A percentile compares a stretch with the other conserved stretches of the same genome.
phyloP scores from a whole-genome alignment of 805 yeast genomes.

The Nadsonia fulvescens region DNA sequence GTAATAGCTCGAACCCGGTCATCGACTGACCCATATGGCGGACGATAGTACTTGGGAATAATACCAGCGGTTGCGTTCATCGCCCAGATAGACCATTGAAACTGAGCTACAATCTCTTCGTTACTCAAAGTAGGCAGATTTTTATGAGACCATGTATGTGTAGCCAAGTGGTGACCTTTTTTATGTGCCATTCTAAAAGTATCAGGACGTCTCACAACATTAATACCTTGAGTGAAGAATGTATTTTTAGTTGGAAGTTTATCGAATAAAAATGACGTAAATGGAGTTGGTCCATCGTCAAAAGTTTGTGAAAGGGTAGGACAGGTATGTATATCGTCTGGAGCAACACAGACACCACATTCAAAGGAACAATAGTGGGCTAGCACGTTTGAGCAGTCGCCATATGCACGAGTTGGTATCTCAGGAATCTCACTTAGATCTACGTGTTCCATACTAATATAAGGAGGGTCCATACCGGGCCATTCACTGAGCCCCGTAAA shows the following conservation, averaged over 20 bases:
- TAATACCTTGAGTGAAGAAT: constrained; percentile 72
- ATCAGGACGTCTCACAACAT: constrained; percentile 62
- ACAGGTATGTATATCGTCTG: constrained; percentile 65
- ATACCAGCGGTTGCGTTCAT: constrained; percentile 87
- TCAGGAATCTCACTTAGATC: constrained; percentile 39
- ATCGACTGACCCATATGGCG: constrained; percentile 93
- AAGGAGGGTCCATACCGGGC: constrained; percentile 85
- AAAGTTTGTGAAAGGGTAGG: constrained; percentile 66
- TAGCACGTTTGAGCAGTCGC: constrained; percentile 34
- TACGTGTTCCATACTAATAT: constrained; percentile 60
- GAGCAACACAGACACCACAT: constrained; percentile 59
- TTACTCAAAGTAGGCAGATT: constrained; percentile 63
- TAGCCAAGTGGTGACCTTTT: constrained; percentile 63
- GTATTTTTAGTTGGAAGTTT: constrained; percentile 43
- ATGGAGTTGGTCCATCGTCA: constrained; percentile 84
- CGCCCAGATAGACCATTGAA: constrained; percentile 95
- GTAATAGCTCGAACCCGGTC: constrained; percentile 66
- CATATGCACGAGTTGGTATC: constrained; percentile 17
- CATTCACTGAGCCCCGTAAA: constrained; percentile 59
- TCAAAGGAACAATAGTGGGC: constrained; percentile 63
- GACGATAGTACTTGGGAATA: constrained; percentile 83
- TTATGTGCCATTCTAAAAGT: constrained; percentile 37
- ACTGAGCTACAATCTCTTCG: constrained; percentile 71
- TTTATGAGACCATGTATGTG: constrained; percentile 88
- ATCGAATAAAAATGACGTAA: constrained; percentile 42